phyloP scores from a whole-genome alignment of 148 eudicot genomes.

The Rhododendron simsii region DNA sequence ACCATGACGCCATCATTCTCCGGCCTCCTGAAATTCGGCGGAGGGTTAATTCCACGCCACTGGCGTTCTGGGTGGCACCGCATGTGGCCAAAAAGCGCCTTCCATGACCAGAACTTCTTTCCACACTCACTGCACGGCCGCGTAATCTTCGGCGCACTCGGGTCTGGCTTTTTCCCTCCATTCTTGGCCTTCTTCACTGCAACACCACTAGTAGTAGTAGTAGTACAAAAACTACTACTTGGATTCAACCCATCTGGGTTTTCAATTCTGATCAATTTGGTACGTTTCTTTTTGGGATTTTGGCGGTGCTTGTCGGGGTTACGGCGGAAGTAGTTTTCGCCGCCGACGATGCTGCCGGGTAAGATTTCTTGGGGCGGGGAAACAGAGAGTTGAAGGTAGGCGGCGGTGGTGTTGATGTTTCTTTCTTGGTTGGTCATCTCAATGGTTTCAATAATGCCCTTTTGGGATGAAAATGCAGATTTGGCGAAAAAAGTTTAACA shows the following conservation, averaged over 20 bases:
- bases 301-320: constrained; percentile 10
- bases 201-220: background rate
- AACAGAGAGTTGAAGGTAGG: constrained; percentile 21
- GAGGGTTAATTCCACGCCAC: constrained; percentile 97
- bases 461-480: background rate
- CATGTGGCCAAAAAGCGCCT: constrained; percentile 95
- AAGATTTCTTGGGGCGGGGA: background rate
- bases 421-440: background rate
- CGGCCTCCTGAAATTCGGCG: constrained; percentile 35
- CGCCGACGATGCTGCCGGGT: background rate
- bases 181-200: constrained; percentile 17
- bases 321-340: background rate
- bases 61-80: constrained; percentile 94
- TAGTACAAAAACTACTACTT: background rate
- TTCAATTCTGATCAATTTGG: constrained; percentile 23
- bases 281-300: constrained; percentile 41
- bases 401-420: background rate
- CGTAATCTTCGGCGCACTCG: constrained; percentile 62
- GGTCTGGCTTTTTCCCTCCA: constrained; percentile 48
- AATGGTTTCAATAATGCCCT: background rate
- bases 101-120: constrained; percentile 75
- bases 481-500: constrained; percentile 16
- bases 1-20: background rate
- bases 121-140: constrained; percentile 86
- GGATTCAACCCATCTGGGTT: constrained; percentile 6